phyloP scores from a whole-genome alignment of 2,329 filamentous ascomycete genomes.

The Xylaria polymorpha region DNA sequence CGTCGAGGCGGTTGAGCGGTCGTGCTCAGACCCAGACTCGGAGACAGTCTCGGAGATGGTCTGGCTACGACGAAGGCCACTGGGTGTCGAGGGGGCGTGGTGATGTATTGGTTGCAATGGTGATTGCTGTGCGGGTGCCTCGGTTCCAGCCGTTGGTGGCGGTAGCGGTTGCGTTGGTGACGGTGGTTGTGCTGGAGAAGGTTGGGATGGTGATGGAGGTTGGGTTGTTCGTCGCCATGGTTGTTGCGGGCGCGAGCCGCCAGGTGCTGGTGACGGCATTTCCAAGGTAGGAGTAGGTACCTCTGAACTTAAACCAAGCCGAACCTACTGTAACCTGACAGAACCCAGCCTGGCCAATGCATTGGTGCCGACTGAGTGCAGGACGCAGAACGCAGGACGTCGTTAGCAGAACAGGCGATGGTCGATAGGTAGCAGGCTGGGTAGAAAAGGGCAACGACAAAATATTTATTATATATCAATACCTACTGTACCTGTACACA shows the following conservation, averaged over 20 bases:
- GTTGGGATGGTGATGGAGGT: background rate
- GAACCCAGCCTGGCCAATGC: conserved; percentile 2
- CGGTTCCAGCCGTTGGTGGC: background rate
- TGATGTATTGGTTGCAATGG: conserved; percentile 35
- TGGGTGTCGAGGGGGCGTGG: conserved; percentile 48
- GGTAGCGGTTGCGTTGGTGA: background rate
- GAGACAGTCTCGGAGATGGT: conserved; percentile 46
- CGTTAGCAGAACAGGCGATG: background rate
- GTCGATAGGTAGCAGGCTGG: background rate
- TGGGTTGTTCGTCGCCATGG: conserved; percentile 34
- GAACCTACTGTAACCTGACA: background rate
- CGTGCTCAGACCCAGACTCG: conserved; percentile 33
- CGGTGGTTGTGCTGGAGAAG: background rate
- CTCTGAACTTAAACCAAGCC: conserved; percentile 1
- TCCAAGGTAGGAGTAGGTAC: background rate
- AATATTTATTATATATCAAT: background rate
- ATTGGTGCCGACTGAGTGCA: background rate
- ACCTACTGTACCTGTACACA: background rate
- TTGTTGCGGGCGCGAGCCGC: conserved; percentile 39
- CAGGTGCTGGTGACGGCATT: conserved; percentile 42
- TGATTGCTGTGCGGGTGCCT: background rate
- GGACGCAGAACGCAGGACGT: background rate
- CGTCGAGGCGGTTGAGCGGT: conserved; percentile 20
- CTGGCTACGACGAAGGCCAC: conserved; percentile 48
- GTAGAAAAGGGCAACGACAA: background rate